Evolutionary conservation across 768 basidiomycete species (phyloP).

Genomic region (Pisolithus microcarpus): DNA sequence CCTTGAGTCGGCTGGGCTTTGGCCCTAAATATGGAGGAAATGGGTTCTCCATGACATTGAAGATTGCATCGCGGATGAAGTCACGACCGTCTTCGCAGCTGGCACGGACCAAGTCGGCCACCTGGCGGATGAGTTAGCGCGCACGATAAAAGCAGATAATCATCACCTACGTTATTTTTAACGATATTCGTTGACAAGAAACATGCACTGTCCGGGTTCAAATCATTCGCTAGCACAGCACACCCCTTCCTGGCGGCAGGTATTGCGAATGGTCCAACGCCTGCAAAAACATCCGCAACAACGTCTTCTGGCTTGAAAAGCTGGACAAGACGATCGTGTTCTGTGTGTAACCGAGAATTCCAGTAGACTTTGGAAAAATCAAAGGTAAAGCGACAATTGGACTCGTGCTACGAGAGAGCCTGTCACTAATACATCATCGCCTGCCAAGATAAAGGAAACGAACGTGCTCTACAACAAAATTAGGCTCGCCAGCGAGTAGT

Average conservation of each 20-base stretch:
- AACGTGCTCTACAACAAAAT: conserved; percentile 85
- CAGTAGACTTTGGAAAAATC: conserved; percentile 96
- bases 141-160: not conserved
- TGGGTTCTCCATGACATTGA: conserved; percentile 52
- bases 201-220: conserved; percentile 83
- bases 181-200: conserved; percentile 67
- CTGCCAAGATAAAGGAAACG: conserved; percentile 18
- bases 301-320: conserved; percentile 70
- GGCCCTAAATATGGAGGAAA: conserved; percentile 54
- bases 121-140: conserved; percentile 32
- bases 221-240: conserved; percentile 84
- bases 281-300: conserved; percentile 91
- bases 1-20: conserved; percentile 24
- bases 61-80: conserved; percentile 64
- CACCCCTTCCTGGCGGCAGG: conserved; percentile 92
- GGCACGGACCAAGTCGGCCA: conserved; percentile 58
- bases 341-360: conserved; percentile 92
- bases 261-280: conserved; percentile 93
- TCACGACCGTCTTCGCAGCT: conserved; percentile 80
- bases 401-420: conserved; percentile 55
- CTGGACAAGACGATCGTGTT: conserved; percentile 81
- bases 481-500: conserved; percentile 81
- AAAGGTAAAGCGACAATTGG: conserved; percentile 81
- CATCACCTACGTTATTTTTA: conserved; percentile 62
- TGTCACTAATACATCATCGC: not conserved